Base-by-base conservation (phyloP, 176 grass and related monocot genomes). In the Cocos nucifera region DNA sequence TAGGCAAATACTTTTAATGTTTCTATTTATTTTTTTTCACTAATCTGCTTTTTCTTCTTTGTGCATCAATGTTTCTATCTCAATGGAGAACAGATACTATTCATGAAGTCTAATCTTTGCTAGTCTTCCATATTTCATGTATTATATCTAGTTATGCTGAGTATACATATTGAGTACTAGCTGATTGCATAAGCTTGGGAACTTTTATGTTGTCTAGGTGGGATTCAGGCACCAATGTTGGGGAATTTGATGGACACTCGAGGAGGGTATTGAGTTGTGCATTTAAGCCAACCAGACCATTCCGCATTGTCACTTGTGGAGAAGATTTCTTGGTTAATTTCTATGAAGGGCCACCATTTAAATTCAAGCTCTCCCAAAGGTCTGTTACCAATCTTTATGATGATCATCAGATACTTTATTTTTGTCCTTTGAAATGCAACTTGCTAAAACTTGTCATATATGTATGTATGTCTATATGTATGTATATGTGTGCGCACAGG, bases 251-350 rank as follows among this genome's bases (percentile, higher is more conserved):
- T 15, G 93, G 93, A 17, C 93, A 97, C 58, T 97, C 93, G 25
- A 88, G 83, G 71, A 85, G 93, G 61, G 93, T 97, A 54, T 57
- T 97, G 56, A 97, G 93, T 75, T 97, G 93, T 54, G 84, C 89
- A 23, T 97, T 97, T 68, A 97, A 97, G 71, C 93, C 93, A 19
- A 91, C 93, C 26, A 79, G 87, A 2, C 93, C 87, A 49, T 97
- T 85, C 58, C 93, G 93, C 20, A 83, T 97, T 50, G 93, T 87
- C 4, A 88, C 93, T 44, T 97, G 93, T 29, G 83, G 93, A 49
- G 93, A 97, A 75, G 93, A 97, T 85, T 97, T 97, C 73, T 71
- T 97, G 24, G 87, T 86, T 49, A 97, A 97, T 27, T 97, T 78
- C 65, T 97, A 91, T 25, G 87, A 91, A 74, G 93, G 93, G 16